Conservation (phyloP, 2,329 filamentous ascomycete genomes). For the Colletotrichum euphorbiae region DNA sequence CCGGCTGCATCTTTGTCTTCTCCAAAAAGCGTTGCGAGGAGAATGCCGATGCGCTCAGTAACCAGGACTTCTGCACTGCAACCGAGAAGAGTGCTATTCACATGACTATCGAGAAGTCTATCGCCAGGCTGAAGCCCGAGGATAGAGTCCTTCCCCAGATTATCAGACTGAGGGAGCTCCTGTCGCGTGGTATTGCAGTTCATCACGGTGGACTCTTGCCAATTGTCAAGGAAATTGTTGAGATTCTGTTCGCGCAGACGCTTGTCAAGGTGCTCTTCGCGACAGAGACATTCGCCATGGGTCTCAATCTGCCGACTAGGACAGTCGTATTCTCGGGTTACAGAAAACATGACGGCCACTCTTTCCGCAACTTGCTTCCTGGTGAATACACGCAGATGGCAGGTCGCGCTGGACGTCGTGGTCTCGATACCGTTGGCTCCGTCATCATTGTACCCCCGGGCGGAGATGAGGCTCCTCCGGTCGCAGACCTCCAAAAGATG, state of each 20-base stretch:
- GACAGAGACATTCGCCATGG: slow-evolving; percentile 99
- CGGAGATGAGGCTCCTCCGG: slow-evolving; percentile 88
- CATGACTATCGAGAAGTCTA: slow-evolving; percentile 96
- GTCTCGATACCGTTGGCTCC: slow-evolving; percentile 90
- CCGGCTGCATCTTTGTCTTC: slow-evolving; percentile 97
- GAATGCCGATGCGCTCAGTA: slow-evolving; percentile 94
- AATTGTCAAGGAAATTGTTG: slow-evolving; percentile 97
- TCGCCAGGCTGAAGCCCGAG: slow-evolving; percentile 90
- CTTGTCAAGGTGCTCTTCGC: slow-evolving; percentile 97
- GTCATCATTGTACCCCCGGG: slow-evolving; percentile 92
- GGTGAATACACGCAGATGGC: slow-evolving; percentile 99
- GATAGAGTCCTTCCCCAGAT: slow-evolving; percentile 94
- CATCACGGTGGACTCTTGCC: slow-evolving; percentile 95
- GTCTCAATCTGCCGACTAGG: slow-evolving; percentile 91
- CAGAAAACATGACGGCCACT: slow-evolving; percentile 93
- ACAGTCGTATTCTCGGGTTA: slow-evolving; percentile 98
- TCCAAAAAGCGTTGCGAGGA: slow-evolving; percentile 98
- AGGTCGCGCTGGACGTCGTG: slow-evolving; percentile 90
- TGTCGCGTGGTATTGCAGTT: slow-evolving; percentile 91
- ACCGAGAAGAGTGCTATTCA: slow-evolving; percentile 96
- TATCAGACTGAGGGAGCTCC: slow-evolving; percentile 83
- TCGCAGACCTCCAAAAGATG: slow-evolving; percentile 87
- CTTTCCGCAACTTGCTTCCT: slow-evolving; percentile 89
- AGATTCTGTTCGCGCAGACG: slow-evolving; percentile 94
- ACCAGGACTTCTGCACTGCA: slow-evolving; percentile 94